Base-by-base conservation (phyloP, 2,329 filamentous ascomycete species). In the Xylariaceae sp. region DNA sequence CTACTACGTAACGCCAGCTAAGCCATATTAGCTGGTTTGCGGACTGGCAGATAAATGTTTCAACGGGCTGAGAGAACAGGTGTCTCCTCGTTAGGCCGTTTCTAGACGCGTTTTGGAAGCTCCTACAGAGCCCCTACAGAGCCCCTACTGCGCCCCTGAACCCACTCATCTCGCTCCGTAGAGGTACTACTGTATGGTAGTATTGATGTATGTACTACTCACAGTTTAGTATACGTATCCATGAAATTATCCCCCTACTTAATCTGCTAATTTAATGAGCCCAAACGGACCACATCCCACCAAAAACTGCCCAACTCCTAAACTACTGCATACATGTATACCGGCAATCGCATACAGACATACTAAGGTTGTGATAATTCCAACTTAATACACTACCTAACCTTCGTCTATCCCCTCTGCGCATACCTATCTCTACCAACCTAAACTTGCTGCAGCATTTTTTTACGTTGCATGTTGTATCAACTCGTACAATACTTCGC, bases 201-300 rank as follows among this genome's bases (percentile, higher is more conserved):
- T n/a, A n/a, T n/a, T n/a, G n/a, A n/a, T n/a, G n/a, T n/a, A n/a
- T n/a, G n/a, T n/a, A n/a, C n/a, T n/a, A n/a, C n/a, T n/a, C n/a
- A n/a, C n/a, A n/a, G n/a, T n/a, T n/a, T n/a, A n/a, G n/a, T n/a
- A n/a, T n/a, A n/a, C n/a, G n/a, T 50, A 60, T 46, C 60, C 56
- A 52, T 57, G 58, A 57, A 59, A 60, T 59, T 54, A 64, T 63
- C 59, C 57, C 62, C 62, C 58, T n/a, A n/a, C n/a, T n/a, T n/a
- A n/a, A n/a, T n/a, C n/a, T n/a, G n/a, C n/a, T 63, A 62, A 62
- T 64, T 65, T 60, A 63, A 56, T 52, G 48, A 41, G 47, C 55
- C 40, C 44, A 37, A 44, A 52, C 44, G 44, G 50, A 37, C 21
- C n/a, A 54, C 55, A 50, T 60, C 53, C 58, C 56, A 54, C 52